A percentile compares a stretch with the other conserved stretches of the same genome.
phyloP scores from a whole-genome alignment of 2,329 filamentous ascomycete species.

The Colletotrichum siamense region DNA sequence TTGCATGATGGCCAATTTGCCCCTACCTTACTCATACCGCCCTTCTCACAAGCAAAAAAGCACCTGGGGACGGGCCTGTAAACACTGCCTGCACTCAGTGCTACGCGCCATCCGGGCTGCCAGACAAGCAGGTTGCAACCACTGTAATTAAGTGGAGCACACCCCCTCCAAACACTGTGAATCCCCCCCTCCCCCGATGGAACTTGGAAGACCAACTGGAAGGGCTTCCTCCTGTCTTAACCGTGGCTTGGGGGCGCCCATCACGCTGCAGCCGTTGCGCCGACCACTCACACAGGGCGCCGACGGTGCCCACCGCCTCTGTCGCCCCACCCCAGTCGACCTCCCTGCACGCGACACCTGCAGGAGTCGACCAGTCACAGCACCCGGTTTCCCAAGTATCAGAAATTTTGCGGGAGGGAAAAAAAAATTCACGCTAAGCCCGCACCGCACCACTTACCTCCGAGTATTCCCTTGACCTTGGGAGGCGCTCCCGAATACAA shows the following conservation, averaged over 20 bases:
- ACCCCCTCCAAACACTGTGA: background rate
- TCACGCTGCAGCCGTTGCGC: conserved; percentile 16
- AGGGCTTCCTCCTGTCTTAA: background rate
- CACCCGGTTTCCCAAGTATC: background rate
- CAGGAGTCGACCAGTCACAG: conserved; percentile 3
- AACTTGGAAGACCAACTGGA: background rate
- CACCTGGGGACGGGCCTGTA: background rate
- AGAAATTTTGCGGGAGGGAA: conserved; percentile 14
- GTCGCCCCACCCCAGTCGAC: background rate
- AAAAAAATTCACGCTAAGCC: conserved; percentile 21
- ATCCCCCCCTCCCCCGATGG: background rate
- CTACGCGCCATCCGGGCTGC: background rate
- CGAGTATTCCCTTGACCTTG: conserved; percentile 11
- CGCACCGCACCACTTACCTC: conserved; percentile 16
- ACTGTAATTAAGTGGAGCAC: background rate
- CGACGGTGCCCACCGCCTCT: background rate
- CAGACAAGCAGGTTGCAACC: background rate
- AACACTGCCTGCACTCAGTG: background rate
- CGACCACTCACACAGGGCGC: background rate
- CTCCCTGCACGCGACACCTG: conserved; percentile 16
- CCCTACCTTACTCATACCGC: background rate
- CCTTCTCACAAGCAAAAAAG: conserved; percentile 1
- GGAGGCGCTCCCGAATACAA: background rate
- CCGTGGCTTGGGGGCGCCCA: conserved; percentile 4
- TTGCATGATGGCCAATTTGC: conserved; percentile 13